phyloP scores from a whole-genome alignment of 2,329 filamentous ascomycete species.

The Fusarium sambucinum region DNA sequence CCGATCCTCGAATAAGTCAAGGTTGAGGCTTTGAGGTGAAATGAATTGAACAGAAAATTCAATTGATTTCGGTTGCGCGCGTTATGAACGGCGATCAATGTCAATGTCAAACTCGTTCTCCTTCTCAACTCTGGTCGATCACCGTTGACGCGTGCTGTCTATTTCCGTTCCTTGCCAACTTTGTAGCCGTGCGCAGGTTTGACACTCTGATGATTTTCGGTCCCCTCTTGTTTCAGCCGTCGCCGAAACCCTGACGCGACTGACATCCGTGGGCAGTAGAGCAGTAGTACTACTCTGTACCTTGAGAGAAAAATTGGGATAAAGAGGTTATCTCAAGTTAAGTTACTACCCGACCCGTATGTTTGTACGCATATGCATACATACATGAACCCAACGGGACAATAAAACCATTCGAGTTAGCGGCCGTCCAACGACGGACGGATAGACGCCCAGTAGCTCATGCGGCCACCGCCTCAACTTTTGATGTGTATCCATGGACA shows the following conservation, averaged over 20 bases:
- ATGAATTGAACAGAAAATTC: not conserved
- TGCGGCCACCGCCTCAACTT: conserved; percentile 40
- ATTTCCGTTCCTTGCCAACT: conserved; percentile 12
- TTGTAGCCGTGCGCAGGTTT: conserved; percentile 31
- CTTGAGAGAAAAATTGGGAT: not conserved
- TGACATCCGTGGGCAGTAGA: conserved; percentile 18
- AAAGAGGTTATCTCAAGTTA: not conserved
- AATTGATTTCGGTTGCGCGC: not conserved
- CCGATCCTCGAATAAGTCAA: not conserved
- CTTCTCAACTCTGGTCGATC: not conserved
- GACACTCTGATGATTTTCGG: conserved; percentile 30
- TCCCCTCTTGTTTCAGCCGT: conserved; percentile 39
- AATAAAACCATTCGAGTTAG: conserved; percentile 26
- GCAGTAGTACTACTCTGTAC: not conserved
- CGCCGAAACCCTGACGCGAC: conserved; percentile 33
- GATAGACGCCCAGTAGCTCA: conserved; percentile 36
- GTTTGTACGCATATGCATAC: not conserved
- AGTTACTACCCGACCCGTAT: conserved; percentile 5
- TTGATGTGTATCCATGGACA: conserved; percentile 22
- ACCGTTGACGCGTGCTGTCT: conserved; percentile 14
- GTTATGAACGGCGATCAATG: not conserved
- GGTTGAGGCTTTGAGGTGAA: conserved; percentile 21
- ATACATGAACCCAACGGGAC: conserved; percentile 5
- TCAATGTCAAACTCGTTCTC: not conserved
- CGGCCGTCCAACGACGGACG: conserved; percentile 40